Base-by-base conservation (phyloP, 257 asterid species). In the Plantago major region DNA sequence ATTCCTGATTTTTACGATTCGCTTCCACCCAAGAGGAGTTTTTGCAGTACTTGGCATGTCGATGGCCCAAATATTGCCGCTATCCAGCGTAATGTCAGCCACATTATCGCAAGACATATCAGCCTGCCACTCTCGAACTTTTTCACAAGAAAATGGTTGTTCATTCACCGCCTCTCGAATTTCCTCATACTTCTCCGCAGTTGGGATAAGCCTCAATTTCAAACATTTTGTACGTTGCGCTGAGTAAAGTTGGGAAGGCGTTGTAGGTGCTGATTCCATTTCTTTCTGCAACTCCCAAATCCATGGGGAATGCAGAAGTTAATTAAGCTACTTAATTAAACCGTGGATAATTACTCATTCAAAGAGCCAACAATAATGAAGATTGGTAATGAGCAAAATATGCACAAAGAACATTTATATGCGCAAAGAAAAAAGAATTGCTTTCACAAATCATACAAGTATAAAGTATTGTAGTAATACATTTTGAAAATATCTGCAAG, bases 71-170 rank as follows among this genome's bases (percentile, higher is more conserved):
- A 58, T 22, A 9, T 37, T 43, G 50, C 42, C 67, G 16, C 11
- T 79, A 19, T 77, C 79, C 26, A 65, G 71, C 28, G 42, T 46
- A 0, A 78, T 58, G 46, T 81, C 87, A 2, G 84, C 15, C 42
- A 64, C 74, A 22, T 70, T 74, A 0, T 65, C 78, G 61, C 96
- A 90, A 3, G 86, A 80, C 51, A 80, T 53, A 3, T 75, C 69
- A 9, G 95, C 84, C 46, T 73, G 72, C 97, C 97, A 90, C 56
- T 80, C 86, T 12, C 84, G 73, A 53, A 85, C 91, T 10, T 65
- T 69, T 64, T 84, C 86, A 61, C 94, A 90, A 26, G 52, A 10
- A 54, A 82, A 78, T 48, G 84, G 84, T 3, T 60, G 52, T 47
- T 76, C 82, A 46, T 70, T 61, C 16, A 79, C 69, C 54, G 50